Base-by-base conservation (phyloP, 495 filamentous ascomycete species). In the Xylaria acuta region DNA sequence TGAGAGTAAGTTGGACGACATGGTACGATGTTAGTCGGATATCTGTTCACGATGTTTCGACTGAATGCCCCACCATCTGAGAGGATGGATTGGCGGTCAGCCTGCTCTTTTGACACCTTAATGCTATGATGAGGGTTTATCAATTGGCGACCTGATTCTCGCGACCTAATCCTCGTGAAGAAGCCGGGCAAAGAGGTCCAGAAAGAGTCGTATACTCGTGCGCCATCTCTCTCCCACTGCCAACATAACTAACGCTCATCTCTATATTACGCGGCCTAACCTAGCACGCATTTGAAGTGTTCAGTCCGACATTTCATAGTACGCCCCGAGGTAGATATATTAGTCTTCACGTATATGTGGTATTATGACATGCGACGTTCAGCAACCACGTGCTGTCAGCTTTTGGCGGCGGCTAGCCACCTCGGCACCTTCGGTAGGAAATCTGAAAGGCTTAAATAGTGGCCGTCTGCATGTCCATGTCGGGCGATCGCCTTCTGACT, bases 1-100 rank as follows among this genome's bases (percentile, higher is more conserved):
- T 72, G 70, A 72, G 32, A 30, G 32, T 41, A 34, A 27, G 54
- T 69, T 7, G 49, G 30, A 41, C 47, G 34, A 67, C 36, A 43
- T 36, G 22, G 38, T 41, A 64, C 60, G 9, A 64, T 41, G 9
- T 43, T 45, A 64, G 38, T 32, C n/a, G 32, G 38, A 32, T 41
- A 47, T 7, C 30, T 64, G 30, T 63, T 54, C 45, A 64, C 59
- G 40, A 64, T 54, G 9, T 45, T 64, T 64, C 59, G 22, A 51
- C 22, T 54, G 16, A 6, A 16, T 25, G 12, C 32, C 34, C 68
- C 68, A 34, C 54, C 34, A 25, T 20, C 34, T 43, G 32, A 64
- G 22, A 22, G 36, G 0, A 36, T 41, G 36, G 22, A 43, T 64
- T 41, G 47, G 69, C 69, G 45, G 36, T 71, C 62, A 38, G 30